Base-by-base conservation (phyloP, 2,329 filamentous ascomycete species). In the Penicillium decumbens region DNA sequence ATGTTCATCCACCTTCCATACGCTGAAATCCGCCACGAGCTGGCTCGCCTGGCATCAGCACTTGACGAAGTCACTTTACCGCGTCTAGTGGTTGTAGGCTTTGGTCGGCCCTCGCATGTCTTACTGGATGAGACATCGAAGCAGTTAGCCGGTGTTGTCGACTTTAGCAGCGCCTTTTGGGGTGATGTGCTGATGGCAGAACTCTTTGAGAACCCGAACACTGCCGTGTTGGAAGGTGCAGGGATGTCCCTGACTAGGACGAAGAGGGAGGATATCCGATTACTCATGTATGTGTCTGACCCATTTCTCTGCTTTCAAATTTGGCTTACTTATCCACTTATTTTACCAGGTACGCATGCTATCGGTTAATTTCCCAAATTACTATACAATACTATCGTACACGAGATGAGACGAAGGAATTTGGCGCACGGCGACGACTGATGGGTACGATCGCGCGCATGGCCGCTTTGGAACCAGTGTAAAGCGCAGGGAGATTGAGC, bases 1-100 rank as follows among this genome's bases (percentile, higher is more conserved):
- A 77, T 78, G 64, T 75, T 81, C 10, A 73, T 83, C 56, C 77
- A 75, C 49, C 61, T 82, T 6, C 80, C 80, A 0, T 82, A 82
- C 57, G 72, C 76, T 8, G 73, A 75, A 45, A 76, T 83, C 49
- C 74, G 80, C 29, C 70, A 75, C 49, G 72, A 77, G 45, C 51
- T 79, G n/a, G 64, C 59, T 40, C 71, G 71, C 27, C 68, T 79
- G 30, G 68, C 70, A 1, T 60, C 69, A 8, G 65, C 66, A 0
- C 69, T 83, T 6, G 76, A 80, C 24, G 70, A 75, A 49, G 72
- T 82, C 18, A 75, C 66, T 1, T 66, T 76, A 45, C 75, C 80
- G 6, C 72, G 71, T 23, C 68, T 83, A n/a, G 75, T 80, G 10
- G 65, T 80, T 1, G 59, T 79, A 37, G 71, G 78, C 44, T 69